Evolutionary conservation across 2,329 filamentous ascomycete genomes (phyloP).

Genomic region (Penicillium sp.): DNA sequence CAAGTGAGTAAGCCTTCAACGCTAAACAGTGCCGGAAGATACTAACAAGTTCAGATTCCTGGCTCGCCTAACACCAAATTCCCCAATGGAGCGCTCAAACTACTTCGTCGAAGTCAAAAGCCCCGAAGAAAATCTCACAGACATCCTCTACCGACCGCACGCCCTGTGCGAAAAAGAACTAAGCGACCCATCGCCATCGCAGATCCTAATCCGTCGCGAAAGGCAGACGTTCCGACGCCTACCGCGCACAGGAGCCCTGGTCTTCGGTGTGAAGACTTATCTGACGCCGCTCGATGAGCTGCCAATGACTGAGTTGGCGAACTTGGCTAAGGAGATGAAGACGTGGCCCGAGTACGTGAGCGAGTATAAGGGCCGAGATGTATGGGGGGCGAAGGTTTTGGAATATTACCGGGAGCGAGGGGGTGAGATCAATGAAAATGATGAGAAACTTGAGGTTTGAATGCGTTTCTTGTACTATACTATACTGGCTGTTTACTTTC

Average conservation of each 20-base stretch:
- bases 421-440: slow-evolving; percentile 8
- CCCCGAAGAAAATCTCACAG: slow-evolving; percentile 36
- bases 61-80: slow-evolving; percentile 44
- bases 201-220: slow-evolving; percentile 52
- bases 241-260: slow-evolving; percentile 45
- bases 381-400: slow-evolving; percentile 45
- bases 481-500: not conserved
- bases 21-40: not conserved
- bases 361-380: slow-evolving; percentile 47
- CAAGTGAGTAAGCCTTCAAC: slow-evolving; percentile 33
- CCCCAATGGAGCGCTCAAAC: slow-evolving; percentile 52
- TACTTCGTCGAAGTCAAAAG: slow-evolving; percentile 53
- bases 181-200: slow-evolving; percentile 34
- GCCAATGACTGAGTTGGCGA: slow-evolving; percentile 42
- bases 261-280: slow-evolving; percentile 54
- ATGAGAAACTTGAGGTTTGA: slow-evolving; percentile 15
- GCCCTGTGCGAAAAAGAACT: slow-evolving; percentile 41
- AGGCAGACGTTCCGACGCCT: slow-evolving; percentile 53
- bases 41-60: slow-evolving; percentile 42
- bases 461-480: not conserved
- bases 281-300: slow-evolving; percentile 46
- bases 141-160: slow-evolving; percentile 49
- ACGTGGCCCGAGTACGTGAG: slow-evolving; percentile 49
- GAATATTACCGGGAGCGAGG: slow-evolving; percentile 36
- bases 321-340: slow-evolving; percentile 45